Evolutionary conservation across 2,329 filamentous ascomycete species (phyloP).

Genomic region (Aspergillus sp.): DNA sequence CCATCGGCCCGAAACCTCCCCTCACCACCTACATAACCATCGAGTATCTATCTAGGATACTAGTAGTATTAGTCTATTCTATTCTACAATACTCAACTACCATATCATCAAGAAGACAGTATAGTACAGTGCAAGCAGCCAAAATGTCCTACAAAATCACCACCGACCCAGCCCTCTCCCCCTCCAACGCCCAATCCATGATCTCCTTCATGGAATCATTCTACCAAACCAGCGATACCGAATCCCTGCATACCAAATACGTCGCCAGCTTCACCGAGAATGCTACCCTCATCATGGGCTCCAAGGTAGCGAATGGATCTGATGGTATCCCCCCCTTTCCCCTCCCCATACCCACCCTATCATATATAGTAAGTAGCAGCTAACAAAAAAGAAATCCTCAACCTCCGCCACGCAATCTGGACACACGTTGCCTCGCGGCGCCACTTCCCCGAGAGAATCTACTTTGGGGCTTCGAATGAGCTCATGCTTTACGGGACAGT

Average conservation of each 20-base stretch:
- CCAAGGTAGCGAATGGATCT: constrained; percentile 27
- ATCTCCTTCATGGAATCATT: constrained; percentile 31
- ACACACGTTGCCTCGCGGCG: constrained; percentile 29
- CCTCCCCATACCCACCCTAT: neutral
- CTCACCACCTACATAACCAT: too few relatives aligned
- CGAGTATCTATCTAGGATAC: too few relatives aligned
- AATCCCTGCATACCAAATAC: constrained; percentile 30
- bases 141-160: constrained; percentile 31
- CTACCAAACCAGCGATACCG: constrained; percentile 32
- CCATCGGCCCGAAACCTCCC: too few relatives aligned
- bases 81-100: too few relatives aligned
- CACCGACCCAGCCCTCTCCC: constrained; percentile 19
- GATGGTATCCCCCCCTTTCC: constrained; percentile 17
- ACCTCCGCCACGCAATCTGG: constrained; percentile 32
- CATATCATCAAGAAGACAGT: too few relatives aligned
- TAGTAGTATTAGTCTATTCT: too few relatives aligned
- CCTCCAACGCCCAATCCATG: constrained; percentile 18
- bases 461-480: constrained; percentile 27
- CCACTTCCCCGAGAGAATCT: constrained; percentile 26
- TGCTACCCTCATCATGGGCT: constrained; percentile 34
- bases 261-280: constrained; percentile 28
- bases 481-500: constrained; percentile 36
- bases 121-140: neutral
- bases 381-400: constrained; percentile 25
- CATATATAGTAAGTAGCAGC: neutral